phyloP scores from a whole-genome alignment of 1,284 basidiomycete species.

The Pisolithus thermaeus region DNA sequence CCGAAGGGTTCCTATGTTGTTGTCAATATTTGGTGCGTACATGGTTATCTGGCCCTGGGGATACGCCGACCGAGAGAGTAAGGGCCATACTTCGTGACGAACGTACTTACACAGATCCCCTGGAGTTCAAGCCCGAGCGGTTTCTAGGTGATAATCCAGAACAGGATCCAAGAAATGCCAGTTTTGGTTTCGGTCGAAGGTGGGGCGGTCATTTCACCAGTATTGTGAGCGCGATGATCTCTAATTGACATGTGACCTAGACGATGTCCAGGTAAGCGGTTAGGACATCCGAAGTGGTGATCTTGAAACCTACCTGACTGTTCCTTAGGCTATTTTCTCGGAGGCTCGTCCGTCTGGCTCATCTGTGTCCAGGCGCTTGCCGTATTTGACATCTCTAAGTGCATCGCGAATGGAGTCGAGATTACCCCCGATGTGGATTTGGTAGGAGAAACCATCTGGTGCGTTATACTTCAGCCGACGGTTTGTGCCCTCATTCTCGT shows the following conservation, averaged over 20 bases:
- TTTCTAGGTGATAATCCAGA: conserved; percentile 31
- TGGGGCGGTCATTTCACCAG: conserved; percentile 18
- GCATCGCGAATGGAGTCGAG: conserved; percentile 13
- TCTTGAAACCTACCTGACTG: neutral
- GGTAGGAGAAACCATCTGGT: conserved; percentile 13
- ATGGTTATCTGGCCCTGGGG: neutral
- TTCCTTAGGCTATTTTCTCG: conserved; percentile 13
- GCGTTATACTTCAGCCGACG: neutral
- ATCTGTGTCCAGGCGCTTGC: conserved; percentile 13
- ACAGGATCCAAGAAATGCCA: conserved; percentile 42
- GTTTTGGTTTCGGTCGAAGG: conserved; percentile 55
- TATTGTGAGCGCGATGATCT: neutral
- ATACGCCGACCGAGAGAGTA: neutral
- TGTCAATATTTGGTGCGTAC: conserved; percentile 18
- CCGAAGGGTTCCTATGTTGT: conserved; percentile 14
- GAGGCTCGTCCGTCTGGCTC: conserved; percentile 14
- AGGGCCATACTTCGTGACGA: neutral
- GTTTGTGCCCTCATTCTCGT: neutral
- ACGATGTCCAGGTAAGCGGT: conserved; percentile 10
- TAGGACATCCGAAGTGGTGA: no score
- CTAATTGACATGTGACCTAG: neutral
- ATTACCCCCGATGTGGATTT: conserved; percentile 14
- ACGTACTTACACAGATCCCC: neutral
- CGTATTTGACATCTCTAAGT: conserved; percentile 16
- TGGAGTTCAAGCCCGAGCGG: conserved; percentile 17